Base-by-base conservation (phyloP, 75 land plant species). In the Larix kaempferi region DNA sequence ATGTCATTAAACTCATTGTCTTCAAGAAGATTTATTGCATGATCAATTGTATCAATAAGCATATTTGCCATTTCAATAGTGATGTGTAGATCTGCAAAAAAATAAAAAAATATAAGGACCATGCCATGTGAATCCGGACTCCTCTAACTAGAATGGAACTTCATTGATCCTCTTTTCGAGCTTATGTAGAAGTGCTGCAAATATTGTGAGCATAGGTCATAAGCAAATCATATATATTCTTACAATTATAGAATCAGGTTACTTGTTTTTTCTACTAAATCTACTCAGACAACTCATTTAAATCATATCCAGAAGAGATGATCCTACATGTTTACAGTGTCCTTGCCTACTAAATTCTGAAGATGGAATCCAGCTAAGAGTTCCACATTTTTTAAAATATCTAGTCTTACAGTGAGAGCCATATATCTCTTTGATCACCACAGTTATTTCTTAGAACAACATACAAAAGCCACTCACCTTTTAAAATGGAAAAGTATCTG, bases 41-140 rank as follows among this genome's bases (percentile, higher is more conserved):
- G 85, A 55, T 98, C 94, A 74, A 95, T 93, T 21, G 89, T 98
- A 77, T 86, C 88, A 80, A 89, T 87, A 7, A 97, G 89, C 94
- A 89, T 89, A 26, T 77, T 89, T 17, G 90, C 86, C 17, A 94
- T 93, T 62, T 93, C 87, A 65, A 79, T 64, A 13, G 86, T 98
- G 6, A 95, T 91, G 78, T 95, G 93, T 14, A 98, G 77, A 22
- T 92, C 95, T 71, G 83, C 88, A 33, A 98, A 83, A 71, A 98
- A 82, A 27, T 95, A n/a, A 94, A 89, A 91, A 98, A 27, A 98
- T 93, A 71, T 98, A 93, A 39, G 94, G 79, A 27, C 99, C 99
- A 57, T 95, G 98, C 49, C 86, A 83, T 25, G 99, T 95, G 76
- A 95, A 95, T 55, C 99, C 99, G 25, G 89, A 73, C 56, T 93